Conservation (phyloP, 108 stramenopile species). For the Mayamaea pseudoterrestris region DNA sequence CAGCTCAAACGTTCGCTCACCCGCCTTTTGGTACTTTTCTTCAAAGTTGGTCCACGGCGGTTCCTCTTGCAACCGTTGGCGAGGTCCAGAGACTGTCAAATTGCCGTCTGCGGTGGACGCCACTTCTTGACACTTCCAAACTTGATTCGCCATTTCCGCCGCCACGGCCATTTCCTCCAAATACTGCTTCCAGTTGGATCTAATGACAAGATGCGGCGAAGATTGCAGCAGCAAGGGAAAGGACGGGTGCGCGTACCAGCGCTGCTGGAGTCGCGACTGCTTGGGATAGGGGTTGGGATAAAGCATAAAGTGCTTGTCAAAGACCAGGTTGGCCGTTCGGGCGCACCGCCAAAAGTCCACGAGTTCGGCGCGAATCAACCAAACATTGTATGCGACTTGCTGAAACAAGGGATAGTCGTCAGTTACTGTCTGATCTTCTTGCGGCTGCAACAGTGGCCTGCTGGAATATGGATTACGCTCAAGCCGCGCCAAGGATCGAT, state of each 20-base stretch:
- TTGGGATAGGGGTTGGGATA: constrained; percentile 95
- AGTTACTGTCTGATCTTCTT: constrained; percentile 7
- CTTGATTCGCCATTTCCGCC: constrained; percentile 7
- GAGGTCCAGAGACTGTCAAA: neutral
- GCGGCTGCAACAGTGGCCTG: neutral
- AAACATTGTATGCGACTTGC: constrained; percentile 11
- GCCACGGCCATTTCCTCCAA: constrained; percentile 56
- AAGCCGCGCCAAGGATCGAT: constrained; percentile 72
- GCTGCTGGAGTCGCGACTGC: constrained; percentile 37
- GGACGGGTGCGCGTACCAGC: constrained; percentile 82
- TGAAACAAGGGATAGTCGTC: constrained; percentile 1
- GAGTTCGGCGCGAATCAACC: constrained; percentile 79
- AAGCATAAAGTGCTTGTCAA: constrained; percentile 50
- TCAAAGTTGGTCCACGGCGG: constrained; percentile 31
- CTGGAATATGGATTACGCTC: constrained; percentile 4
- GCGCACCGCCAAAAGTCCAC: constrained; percentile 67
- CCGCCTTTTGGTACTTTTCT: constrained; percentile 20
- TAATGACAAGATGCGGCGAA: constrained; percentile 26
- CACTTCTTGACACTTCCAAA: neutral
- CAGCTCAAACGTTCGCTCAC: constrained; percentile 25
- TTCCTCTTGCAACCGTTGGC: neutral
- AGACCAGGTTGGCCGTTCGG: constrained; percentile 10
- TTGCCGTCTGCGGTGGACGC: neutral
- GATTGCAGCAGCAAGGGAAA: constrained; percentile 62
- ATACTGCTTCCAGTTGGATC: constrained; percentile 74